Conservation (phyloP, 192 early-diverging fungal species). For the Linnemannia elongata region DNA sequence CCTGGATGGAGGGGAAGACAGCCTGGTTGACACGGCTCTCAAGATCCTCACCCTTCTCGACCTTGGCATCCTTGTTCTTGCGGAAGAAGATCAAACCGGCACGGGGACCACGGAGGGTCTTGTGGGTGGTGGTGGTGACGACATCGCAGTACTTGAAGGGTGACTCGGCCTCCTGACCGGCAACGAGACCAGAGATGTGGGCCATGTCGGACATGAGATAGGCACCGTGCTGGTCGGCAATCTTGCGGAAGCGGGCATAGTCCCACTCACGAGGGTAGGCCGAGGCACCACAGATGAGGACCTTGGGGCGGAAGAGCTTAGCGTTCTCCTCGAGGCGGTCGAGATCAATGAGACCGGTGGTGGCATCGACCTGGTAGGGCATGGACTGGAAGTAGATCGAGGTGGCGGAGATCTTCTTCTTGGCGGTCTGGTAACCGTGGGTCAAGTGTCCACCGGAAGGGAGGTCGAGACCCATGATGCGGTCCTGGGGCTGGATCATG, state of each 20-base stretch:
- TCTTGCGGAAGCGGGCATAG: slow-evolving; percentile 94
- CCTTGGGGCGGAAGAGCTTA: slow-evolving; percentile 95
- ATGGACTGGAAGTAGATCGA: slow-evolving; percentile 99
- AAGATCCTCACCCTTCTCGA: slow-evolving; percentile 87
- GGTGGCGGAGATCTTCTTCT: slow-evolving; percentile 99
- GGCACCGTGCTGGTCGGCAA: slow-evolving; percentile 96
- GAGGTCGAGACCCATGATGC: slow-evolving; percentile 99
- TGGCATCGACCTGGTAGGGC: slow-evolving; percentile 94
- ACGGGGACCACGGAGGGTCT: slow-evolving; percentile 99
- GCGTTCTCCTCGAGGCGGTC: slow-evolving; percentile 95
- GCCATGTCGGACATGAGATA: slow-evolving; percentile 99
- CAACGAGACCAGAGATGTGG: slow-evolving; percentile 97
- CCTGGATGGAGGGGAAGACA: slow-evolving; percentile 99
- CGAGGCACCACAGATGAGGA: slow-evolving; percentile 98
- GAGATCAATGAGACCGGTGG: slow-evolving; percentile 95
- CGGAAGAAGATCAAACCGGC: slow-evolving; percentile 99
- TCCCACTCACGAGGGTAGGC: slow-evolving; percentile 99
- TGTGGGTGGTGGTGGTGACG: slow-evolving; percentile 99
- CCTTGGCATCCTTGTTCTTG: slow-evolving; percentile 69
- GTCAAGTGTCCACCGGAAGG: slow-evolving; percentile 99
- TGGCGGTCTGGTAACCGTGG: slow-evolving; percentile 99
- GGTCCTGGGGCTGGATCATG: slow-evolving; percentile 95
- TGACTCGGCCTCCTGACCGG: slow-evolving; percentile 88
- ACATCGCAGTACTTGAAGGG: slow-evolving; percentile 99
- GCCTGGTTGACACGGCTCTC: slow-evolving; percentile 98